Percentiles rank a stretch among this genome's conserved stretches.
Conservation (phyloP, 2,329 filamentous ascomycete species). For the Clonostachys chloroleuca region DNA sequence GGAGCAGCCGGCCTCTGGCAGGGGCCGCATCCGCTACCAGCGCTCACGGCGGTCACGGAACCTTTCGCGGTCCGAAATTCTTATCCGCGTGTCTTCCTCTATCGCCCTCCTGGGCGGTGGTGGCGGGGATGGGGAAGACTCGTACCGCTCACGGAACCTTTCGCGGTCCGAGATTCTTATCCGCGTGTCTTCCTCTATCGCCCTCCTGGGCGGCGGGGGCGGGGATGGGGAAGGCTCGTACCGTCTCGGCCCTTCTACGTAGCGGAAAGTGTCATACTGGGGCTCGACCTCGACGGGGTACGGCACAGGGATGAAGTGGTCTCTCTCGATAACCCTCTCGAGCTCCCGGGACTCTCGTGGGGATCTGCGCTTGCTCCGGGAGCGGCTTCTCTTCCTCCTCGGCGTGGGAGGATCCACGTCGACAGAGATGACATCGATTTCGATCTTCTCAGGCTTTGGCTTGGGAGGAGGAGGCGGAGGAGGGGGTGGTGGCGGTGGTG, state of each 20-base stretch:
- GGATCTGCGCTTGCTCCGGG: constrained; percentile 1
- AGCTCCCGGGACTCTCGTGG: constrained; percentile 19
- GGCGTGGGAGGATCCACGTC: constrained; percentile 21
- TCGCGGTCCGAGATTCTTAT: constrained; percentile 13
- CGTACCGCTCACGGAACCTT: constrained; percentile 5
- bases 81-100: constrained; percentile 17
- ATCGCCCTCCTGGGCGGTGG: constrained; percentile 19
- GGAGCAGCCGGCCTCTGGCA: too few species aligned
- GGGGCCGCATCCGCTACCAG: too few species aligned
- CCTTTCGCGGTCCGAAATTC: constrained; percentile 12
- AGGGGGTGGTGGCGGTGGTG: constrained; percentile 5
- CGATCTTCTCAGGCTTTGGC: constrained; percentile 1
- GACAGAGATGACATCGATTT: constrained; percentile 28
- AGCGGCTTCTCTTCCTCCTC: constrained; percentile 16
- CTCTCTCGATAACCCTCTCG: constrained; percentile 48
- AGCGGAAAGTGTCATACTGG: constrained; percentile 44
- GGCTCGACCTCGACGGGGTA: constrained; percentile 28
- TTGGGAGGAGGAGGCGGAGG: constrained; percentile 10
- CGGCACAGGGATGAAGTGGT: constrained; percentile 38
- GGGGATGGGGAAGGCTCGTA: constrained; percentile 15
- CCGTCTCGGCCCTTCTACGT: constrained; percentile 43
- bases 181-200: constrained; percentile 18
- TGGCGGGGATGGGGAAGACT: constrained; percentile 17
- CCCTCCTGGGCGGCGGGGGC: constrained; percentile 20
- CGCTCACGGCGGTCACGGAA: background rate